Conservation (phyloP, 371 early-diverging fungal species). For the Mortierella sp. region DNA sequence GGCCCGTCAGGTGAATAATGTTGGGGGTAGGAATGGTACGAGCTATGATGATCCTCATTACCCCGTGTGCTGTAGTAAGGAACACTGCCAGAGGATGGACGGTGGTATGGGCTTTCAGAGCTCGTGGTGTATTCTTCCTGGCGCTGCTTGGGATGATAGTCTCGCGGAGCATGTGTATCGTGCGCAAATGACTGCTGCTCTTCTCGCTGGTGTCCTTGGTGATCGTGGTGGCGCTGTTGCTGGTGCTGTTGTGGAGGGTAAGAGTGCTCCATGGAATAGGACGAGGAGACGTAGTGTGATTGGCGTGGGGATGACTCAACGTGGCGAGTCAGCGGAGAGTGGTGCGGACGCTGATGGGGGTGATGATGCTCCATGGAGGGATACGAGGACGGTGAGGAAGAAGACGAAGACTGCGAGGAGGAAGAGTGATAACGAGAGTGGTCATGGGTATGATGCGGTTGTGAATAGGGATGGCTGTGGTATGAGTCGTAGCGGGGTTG, state of each 20-base stretch:
- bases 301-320: slow-evolving; percentile 16
- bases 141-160: slow-evolving; percentile 5
- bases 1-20: slow-evolving; percentile 1
- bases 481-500: slow-evolving; percentile 19
- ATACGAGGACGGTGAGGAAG: slow-evolving; percentile 12
- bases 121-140: slow-evolving; percentile 12
- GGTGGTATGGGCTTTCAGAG: slow-evolving; percentile 7
- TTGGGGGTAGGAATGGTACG: slow-evolving; percentile 16
- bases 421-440: not conserved
- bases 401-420: slow-evolving; percentile 17
- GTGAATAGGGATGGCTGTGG: slow-evolving; percentile 3
- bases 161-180: not conserved
- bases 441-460: not conserved
- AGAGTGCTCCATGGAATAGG: slow-evolving; percentile 25
- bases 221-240: not conserved
- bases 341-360: not conserved
- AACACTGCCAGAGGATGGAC: not conserved
- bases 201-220: not conserved
- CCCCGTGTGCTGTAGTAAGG: not conserved
- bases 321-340: slow-evolving; percentile 5
- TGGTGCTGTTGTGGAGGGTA: slow-evolving; percentile 15
- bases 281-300: slow-evolving; percentile 10
- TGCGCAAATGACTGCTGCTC: not conserved
- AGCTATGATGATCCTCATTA: slow-evolving; percentile 11
- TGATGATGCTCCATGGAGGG: not conserved